A percentile compares a stretch with the other conserved stretches of the same genome.
These are phyloP conservation scores for Trichoderma sp. DNA, from an alignment of 2,329 filamentous ascomycete genomes.

Conservation along the genomic window DNA sequence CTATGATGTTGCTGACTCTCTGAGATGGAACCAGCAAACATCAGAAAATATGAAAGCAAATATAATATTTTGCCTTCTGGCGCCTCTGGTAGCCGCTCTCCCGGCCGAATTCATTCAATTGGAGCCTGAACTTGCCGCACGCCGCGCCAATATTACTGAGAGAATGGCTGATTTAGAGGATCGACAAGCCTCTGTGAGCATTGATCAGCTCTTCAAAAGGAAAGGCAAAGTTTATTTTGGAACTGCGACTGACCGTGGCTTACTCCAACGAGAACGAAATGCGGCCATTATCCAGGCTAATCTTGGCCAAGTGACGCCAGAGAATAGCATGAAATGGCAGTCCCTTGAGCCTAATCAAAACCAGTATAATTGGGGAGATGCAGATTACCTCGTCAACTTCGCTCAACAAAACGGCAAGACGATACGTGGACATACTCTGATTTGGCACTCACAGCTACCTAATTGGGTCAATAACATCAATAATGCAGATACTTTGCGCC, in stretches of 20 bases:
- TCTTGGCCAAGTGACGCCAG: slow-evolving; percentile 5
- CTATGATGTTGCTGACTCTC: background rate
- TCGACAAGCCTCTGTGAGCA: background rate
- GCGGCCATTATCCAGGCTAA: slow-evolving; percentile 3
- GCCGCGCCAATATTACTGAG: background rate
- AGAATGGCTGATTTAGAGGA: background rate
- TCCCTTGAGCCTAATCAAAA: background rate
- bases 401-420: slow-evolving; percentile 2
- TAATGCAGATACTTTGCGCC: slow-evolving; percentile 3
- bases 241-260: slow-evolving; percentile 4
- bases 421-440: background rate
- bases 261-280: background rate
- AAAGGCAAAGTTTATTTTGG: slow-evolving; percentile 1
- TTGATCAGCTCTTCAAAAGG: background rate
- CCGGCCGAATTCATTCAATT: background rate
- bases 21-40: background rate
- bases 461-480: slow-evolving; percentile 3
- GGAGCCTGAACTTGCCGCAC: background rate
- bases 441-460: slow-evolving; percentile 5
- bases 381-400: slow-evolving; percentile 7
- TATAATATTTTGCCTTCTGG: background rate
- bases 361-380: slow-evolving; percentile 2
- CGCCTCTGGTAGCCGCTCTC: background rate
- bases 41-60: background rate
- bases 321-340: slow-evolving; percentile 14